Conservation (phyloP, 345 rosid genomes). For the Populus pruinosa region DNA sequence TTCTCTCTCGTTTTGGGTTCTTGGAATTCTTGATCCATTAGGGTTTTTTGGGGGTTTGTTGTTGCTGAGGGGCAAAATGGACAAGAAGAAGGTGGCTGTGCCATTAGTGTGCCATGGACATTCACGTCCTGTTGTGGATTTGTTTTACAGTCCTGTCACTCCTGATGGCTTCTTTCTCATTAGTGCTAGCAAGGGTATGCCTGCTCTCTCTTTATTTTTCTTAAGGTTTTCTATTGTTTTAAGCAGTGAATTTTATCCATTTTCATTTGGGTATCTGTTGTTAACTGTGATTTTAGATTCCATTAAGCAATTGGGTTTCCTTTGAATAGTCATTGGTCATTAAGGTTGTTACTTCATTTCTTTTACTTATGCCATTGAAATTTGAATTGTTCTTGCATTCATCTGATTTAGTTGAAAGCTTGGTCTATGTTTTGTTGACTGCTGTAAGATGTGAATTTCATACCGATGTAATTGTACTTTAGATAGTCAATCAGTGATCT, state of each 20-base stretch:
- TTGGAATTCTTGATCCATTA: conserved; percentile 14
- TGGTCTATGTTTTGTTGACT: neutral
- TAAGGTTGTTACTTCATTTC: neutral
- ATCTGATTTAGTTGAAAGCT: neutral
- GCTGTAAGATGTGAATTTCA: neutral
- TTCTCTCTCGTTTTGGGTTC: neutral
- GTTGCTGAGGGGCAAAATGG: conserved; percentile 21
- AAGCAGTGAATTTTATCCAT: neutral
- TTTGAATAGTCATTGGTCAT: neutral
- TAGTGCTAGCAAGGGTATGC: conserved; percentile 78
- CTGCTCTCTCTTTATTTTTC: neutral
- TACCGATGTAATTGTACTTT: neutral
- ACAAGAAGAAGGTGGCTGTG: conserved; percentile 51
- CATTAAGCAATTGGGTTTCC: conserved; percentile 4
- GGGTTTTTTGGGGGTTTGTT: conserved; percentile 7
- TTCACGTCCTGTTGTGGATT: conserved; percentile 82
- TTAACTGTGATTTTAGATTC: conserved; percentile 8
- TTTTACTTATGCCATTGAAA: neutral
- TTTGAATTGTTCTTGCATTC: neutral
- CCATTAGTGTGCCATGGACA: conserved; percentile 86
- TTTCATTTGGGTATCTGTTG: neutral
- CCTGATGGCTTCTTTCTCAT: conserved; percentile 85
- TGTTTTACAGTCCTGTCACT: conserved; percentile 68
- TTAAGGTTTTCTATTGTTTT: neutral
- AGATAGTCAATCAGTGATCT: neutral